Conservation (phyloP, 305 asterid species). For the Fraxinus ornus region DNA sequence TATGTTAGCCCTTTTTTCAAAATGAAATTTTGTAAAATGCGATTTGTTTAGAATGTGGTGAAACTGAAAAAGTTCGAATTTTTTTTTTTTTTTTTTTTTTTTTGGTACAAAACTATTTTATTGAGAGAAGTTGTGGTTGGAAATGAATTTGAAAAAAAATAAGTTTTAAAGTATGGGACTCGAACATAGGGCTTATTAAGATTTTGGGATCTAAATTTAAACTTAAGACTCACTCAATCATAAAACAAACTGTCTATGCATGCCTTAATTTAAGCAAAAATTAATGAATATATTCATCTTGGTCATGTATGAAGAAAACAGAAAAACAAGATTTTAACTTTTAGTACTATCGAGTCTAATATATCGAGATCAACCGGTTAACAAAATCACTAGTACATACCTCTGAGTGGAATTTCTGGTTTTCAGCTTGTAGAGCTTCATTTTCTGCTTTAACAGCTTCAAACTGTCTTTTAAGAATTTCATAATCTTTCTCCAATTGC, state of each 20-base stretch:
- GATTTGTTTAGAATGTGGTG: neutral
- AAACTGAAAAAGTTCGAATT: neutral
- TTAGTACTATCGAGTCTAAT: neutral
- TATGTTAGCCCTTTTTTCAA: neutral
- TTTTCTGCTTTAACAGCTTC: slow-evolving; percentile 59
- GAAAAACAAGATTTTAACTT: neutral
- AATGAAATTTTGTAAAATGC: neutral
- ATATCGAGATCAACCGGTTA: neutral
- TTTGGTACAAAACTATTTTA: too few relatives aligned
- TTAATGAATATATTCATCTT: neutral
- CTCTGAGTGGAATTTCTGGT: slow-evolving; percentile 61
- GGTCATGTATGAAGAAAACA: neutral
- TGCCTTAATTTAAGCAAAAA: neutral
- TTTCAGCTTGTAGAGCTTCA: slow-evolving; percentile 48
- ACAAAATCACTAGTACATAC: slow-evolving; percentile 19
- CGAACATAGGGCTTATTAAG: neutral
- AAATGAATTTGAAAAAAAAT: too few relatives aligned
- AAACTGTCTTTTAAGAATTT: slow-evolving; percentile 51
- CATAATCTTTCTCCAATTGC: slow-evolving; percentile 65
- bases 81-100: too few relatives aligned
- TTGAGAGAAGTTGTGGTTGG: neutral
- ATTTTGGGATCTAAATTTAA: neutral
- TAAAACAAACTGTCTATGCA: neutral
- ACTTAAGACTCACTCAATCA: neutral
- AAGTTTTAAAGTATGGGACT: neutral